Evolutionary conservation across 2,329 filamentous ascomycete species (phyloP).

Genomic region (Diaporthe helianthi): DNA sequence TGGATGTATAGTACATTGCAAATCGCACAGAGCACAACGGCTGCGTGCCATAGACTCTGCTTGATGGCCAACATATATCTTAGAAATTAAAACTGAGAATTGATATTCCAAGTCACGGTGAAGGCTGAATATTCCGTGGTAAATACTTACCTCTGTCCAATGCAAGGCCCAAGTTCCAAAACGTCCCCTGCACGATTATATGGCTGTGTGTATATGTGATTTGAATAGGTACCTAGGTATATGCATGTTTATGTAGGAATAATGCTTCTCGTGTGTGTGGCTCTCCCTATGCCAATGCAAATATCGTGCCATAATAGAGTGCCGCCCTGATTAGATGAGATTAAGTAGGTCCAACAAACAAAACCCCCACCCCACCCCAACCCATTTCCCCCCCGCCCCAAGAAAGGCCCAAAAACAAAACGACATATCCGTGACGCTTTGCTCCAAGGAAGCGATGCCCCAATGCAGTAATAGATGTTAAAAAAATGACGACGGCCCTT

Average conservation of each 20-base stretch:
- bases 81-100: background rate
- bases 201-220: background rate
- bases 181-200: background rate
- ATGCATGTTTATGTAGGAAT: background rate
- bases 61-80: background rate
- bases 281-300: background rate
- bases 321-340: background rate
- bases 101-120: background rate
- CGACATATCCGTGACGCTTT: slow-evolving; percentile 2
- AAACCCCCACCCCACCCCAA: too few relatives aligned
- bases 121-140: background rate
- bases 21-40: background rate
- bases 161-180: background rate
- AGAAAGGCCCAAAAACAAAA: background rate
- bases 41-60: background rate
- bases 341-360: background rate
- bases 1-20: too few relatives aligned
- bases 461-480: slow-evolving; percentile 16
- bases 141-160: background rate
- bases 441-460: background rate
- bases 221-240: background rate
- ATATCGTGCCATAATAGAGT: background rate
- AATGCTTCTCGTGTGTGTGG: slow-evolving; percentile 1
- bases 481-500: background rate
- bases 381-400: background rate